These are phyloP conservation scores for Solanum chacoense DNA, from an alignment of 305 asterid genomes.

Conservation along the genomic window DNA sequence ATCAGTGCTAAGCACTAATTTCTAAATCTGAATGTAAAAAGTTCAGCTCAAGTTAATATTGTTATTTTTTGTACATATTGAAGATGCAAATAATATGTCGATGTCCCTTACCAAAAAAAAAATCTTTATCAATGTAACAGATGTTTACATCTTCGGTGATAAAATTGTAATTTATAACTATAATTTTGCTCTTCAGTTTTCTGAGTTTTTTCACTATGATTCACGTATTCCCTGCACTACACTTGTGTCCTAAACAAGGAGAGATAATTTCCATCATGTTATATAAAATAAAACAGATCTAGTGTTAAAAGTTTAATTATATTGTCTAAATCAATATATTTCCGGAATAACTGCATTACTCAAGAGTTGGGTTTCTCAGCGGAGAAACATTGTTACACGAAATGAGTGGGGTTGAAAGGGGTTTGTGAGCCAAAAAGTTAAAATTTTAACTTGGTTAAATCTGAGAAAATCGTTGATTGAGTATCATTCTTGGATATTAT, in stretches of 20 bases:
- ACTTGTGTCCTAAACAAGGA: background rate
- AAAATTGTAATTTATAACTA: background rate
- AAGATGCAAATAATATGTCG: background rate
- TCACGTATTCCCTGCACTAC: background rate
- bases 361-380: background rate
- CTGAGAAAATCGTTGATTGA: background rate
- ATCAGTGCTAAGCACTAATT: background rate
- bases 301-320: background rate
- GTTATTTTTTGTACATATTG: background rate
- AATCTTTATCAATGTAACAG: background rate
- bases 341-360: background rate
- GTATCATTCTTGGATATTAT: background rate
- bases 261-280: background rate
- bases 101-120: background rate
- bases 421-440: background rate
- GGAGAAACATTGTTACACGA: background rate
- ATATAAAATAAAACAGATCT: background rate
- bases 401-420: background rate
- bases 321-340: background rate
- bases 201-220: background rate
- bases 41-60: background rate
- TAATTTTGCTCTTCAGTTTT: background rate
- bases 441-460: background rate
- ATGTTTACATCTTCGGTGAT: background rate
- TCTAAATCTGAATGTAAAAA: background rate